Evolutionary conservation across 176 grass and related monocot genomes (phyloP).

Genomic region (Hyparrhenia diplandra): DNA sequence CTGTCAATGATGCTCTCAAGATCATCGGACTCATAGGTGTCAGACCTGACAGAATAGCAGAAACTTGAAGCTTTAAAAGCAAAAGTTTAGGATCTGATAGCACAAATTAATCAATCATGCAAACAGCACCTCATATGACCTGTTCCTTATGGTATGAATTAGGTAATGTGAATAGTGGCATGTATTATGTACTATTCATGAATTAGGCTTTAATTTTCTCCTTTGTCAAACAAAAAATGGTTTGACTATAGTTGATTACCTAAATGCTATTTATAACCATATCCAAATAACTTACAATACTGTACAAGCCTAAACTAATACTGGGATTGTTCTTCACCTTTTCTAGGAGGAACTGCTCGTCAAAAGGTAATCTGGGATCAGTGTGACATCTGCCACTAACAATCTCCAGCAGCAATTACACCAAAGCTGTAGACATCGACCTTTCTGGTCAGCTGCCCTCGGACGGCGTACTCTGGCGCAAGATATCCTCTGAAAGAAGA

Average conservation of each 20-base stretch:
- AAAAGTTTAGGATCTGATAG: neutral
- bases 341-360: slow-evolving; percentile 79
- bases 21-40: slow-evolving; percentile 45
- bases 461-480: slow-evolving; percentile 69
- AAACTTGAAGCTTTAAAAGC: neutral
- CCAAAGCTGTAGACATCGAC: slow-evolving; percentile 66
- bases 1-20: slow-evolving; percentile 52
- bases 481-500: slow-evolving; percentile 42
- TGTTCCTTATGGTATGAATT: slow-evolving; percentile 8
- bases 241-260: neutral
- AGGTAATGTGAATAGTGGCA: neutral
- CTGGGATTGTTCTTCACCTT: slow-evolving; percentile 33
- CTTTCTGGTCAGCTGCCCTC: slow-evolving; percentile 61
- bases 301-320: neutral
- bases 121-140: neutral
- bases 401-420: slow-evolving; percentile 68
- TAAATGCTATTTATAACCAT: neutral
- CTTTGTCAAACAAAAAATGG: slow-evolving; percentile 6
- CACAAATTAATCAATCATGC: neutral
- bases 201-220: neutral
- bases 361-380: slow-evolving; percentile 44
- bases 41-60: slow-evolving; percentile 51
- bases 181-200: neutral
- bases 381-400: slow-evolving; percentile 64
- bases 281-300: neutral